Evolutionary conservation across 305 asterid species (phyloP).

Genomic region (Withania somnifera): DNA sequence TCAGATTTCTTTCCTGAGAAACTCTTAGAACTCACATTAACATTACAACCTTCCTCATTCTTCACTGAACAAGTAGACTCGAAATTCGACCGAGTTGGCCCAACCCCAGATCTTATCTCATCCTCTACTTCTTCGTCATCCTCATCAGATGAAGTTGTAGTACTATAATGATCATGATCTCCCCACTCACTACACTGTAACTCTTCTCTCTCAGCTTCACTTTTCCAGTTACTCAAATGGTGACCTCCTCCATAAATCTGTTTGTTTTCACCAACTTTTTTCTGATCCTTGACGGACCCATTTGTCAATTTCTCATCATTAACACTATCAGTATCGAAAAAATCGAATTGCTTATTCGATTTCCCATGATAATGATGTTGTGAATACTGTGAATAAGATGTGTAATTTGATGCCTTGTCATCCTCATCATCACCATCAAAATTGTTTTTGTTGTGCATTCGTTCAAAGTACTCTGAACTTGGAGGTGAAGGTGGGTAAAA

Average conservation of each 20-base stretch:
- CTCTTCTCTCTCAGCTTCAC: slow-evolving; percentile 79
- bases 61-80: slow-evolving; percentile 28
- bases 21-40: slow-evolving; percentile 4
- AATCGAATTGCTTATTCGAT: slow-evolving; percentile 24
- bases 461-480: slow-evolving; percentile 63
- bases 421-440: slow-evolving; percentile 16
- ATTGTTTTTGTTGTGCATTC: slow-evolving; percentile 23
- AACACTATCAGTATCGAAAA: slow-evolving; percentile 4
- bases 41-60: slow-evolving; percentile 19
- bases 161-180: slow-evolving; percentile 76
- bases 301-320: slow-evolving; percentile 39
- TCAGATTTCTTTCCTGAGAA: slow-evolving; percentile 27
- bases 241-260: not conserved
- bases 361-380: slow-evolving; percentile 8
- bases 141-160: slow-evolving; percentile 35
- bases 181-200: slow-evolving; percentile 97
- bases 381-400: slow-evolving; percentile 32
- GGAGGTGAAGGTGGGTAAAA: slow-evolving; percentile 99
- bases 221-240: slow-evolving; percentile 8
- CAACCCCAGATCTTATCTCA: slow-evolving; percentile 62
- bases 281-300: not conserved
- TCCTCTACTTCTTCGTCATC: slow-evolving; percentile 41
- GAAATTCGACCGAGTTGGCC: slow-evolving; percentile 28
- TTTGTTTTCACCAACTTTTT: not conserved
- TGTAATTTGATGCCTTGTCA: slow-evolving; percentile 31